Conservation (phyloP, 2,329 filamentous ascomycete genomes). For the Colletotrichum truncatum region DNA sequence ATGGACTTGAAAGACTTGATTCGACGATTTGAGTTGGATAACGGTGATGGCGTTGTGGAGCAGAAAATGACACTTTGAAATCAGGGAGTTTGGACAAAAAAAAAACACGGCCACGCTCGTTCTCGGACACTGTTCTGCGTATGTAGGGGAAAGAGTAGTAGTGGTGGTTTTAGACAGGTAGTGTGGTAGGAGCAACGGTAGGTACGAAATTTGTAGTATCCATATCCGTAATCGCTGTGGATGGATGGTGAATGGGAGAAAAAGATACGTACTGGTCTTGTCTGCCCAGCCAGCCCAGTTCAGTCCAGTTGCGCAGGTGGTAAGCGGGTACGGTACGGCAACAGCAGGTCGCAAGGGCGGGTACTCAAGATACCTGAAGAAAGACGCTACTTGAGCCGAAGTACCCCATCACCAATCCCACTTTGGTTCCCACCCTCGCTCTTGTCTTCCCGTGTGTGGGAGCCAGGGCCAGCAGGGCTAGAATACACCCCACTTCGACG, state of each 20-base stretch:
- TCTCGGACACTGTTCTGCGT: no score
- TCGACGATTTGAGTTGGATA: not conserved
- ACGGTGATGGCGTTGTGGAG: no score
- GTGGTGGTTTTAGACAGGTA: no score
- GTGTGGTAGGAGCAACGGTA: no score
- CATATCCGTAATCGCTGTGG: no score
- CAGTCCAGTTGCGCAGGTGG: no score
- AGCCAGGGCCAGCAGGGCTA: slow-evolving; percentile 25
- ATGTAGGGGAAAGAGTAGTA: no score
- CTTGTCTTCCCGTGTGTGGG: slow-evolving; percentile 15
- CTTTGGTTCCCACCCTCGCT: slow-evolving; percentile 7
- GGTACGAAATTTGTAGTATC: no score
- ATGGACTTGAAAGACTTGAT: not conserved
- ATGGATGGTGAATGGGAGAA: not conserved
- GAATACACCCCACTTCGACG: slow-evolving; percentile 6
- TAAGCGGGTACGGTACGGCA: no score
- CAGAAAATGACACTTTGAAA: no score
- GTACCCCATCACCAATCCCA: not conserved
- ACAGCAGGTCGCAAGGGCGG: not conserved
- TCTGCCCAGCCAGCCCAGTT: not conserved
- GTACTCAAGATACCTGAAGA: not conserved
- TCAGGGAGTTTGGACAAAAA: no score
- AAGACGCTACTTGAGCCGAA: slow-evolving; percentile 2
- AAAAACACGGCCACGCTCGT: no score
- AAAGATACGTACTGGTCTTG: not conserved